Evolutionary conservation across 1,284 basidiomycete species (phyloP).

Genomic region (Binderoboletus segoi): DNA sequence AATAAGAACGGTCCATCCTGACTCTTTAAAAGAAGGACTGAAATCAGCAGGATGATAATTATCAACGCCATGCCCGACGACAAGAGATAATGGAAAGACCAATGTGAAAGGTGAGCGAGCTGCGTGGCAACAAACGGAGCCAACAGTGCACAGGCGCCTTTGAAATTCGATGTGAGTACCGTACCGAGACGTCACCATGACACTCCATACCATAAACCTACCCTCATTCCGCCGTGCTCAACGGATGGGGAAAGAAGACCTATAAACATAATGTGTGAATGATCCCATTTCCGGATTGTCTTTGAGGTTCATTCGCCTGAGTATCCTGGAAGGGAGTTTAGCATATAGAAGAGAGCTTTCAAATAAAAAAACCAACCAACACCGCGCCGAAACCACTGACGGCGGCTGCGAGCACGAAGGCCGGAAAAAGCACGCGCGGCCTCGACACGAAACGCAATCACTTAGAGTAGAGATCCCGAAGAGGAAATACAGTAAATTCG

Average conservation of each 20-base stretch:
- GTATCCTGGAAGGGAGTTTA: too few species aligned
- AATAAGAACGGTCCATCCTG: too few species aligned
- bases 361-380: too few species aligned
- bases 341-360: too few species aligned
- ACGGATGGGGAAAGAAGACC: too few species aligned
- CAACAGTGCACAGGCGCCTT: constrained; percentile 58
- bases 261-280: too few species aligned
- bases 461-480: constrained; percentile 36
- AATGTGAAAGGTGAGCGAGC: constrained; percentile 50
- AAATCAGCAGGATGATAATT: constrained; percentile 45
- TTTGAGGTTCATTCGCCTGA: too few species aligned
- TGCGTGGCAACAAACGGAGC: constrained; percentile 65
- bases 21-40: constrained; percentile 54
- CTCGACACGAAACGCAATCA: constrained; percentile 54
- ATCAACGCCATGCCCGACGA: constrained; percentile 58
- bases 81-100: constrained; percentile 67
- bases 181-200: neutral
- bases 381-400: constrained; percentile 66
- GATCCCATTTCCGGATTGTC: too few species aligned
- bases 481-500: neutral
- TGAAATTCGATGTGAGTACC: constrained; percentile 1
- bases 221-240: too few species aligned
- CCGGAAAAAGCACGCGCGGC: constrained; percentile 60
- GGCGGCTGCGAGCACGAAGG: constrained; percentile 56
- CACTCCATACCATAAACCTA: constrained; percentile 23